Base-by-base conservation (phyloP, 2,329 filamentous ascomycete genomes). In the Alternaria conjuncta region DNA sequence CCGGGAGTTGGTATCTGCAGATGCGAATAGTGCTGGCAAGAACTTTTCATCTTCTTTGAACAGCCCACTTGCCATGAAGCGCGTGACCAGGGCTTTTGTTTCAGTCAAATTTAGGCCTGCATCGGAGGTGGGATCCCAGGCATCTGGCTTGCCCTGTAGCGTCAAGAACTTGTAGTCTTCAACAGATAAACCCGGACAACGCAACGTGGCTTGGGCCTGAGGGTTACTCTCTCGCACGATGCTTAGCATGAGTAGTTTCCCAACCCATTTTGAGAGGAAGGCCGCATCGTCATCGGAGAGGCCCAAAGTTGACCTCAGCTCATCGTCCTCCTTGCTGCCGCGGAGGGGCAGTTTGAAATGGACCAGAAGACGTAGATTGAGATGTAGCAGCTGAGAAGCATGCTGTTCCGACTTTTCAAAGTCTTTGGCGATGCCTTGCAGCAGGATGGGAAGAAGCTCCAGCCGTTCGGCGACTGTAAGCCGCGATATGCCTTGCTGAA, bases 11-110 rank as follows among this genome's bases (percentile, higher is more conserved):
- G 89, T 83, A 79, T 94, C 94, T 0, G 93, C 90, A 25, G 93
- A 90, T 6, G 94, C 94, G 76, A 92, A 94, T 1, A 98, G 81
- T 1, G 93, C 91, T 0, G 95, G 91, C 12, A 97, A 79, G 71
- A 97, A 93, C 30, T 94, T 89, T 75, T 98, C 92, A 1, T 88
- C 82, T 65, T 97, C 93, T 0, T 84, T 89, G 79, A 99, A 98
- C 7, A 94, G 89, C 5, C 93, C 94, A 74, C 93, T 97, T 3
- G 92, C 89, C 20, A 99, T 82, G 58, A 98, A 89, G 21, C 85
- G 88, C 6, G 91, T 85, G 6, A 88, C 88, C 50, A 89, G 87
- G 5, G 89, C 85, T 74, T 94, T 94, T 5, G 90, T 90, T 70
- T 92, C 88, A 1, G 87, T 84, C 36, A 94, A 79, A 69, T 89